These are phyloP conservation scores for Penicillium silybi DNA, from an alignment of 495 filamentous ascomycete genomes.

Conservation along the genomic window DNA sequence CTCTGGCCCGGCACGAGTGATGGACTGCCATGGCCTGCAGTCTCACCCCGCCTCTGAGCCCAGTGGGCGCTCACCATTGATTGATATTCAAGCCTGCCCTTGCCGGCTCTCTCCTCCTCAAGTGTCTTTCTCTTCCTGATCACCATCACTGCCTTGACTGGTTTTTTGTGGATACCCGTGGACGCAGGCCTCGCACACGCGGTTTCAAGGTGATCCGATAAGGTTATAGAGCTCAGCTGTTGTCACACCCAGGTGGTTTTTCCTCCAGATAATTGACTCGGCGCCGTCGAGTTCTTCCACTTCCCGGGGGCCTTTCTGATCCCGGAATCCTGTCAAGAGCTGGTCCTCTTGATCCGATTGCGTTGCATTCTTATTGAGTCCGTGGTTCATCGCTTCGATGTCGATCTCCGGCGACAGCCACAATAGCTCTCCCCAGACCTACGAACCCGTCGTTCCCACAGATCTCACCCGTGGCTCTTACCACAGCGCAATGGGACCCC, in stretches of 20 bases:
- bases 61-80: slow-evolving; percentile 14
- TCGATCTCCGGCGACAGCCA: slow-evolving; percentile 24
- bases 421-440: slow-evolving; percentile 28
- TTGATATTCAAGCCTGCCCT: slow-evolving; percentile 35
- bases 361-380: slow-evolving; percentile 5
- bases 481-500: slow-evolving; percentile 29
- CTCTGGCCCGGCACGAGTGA: slow-evolving; percentile 21
- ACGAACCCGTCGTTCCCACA: slow-evolving; percentile 30
- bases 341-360: slow-evolving; percentile 31
- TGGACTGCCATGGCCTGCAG: slow-evolving; percentile 22
- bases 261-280: slow-evolving; percentile 12
- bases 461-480: slow-evolving; percentile 34
- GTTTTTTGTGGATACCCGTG: slow-evolving; percentile 24
- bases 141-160: slow-evolving; percentile 11
- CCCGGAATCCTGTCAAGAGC: slow-evolving; percentile 25
- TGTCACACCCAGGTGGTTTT: slow-evolving; percentile 17
- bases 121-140: slow-evolving; percentile 14
- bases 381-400: slow-evolving; percentile 20
- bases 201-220: slow-evolving; percentile 20
- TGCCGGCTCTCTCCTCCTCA: slow-evolving; percentile 14
- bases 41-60: slow-evolving; percentile 9
- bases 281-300: slow-evolving; percentile 1
- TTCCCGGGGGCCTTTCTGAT: background rate
- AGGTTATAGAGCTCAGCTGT: slow-evolving; percentile 15
- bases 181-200: slow-evolving; percentile 35